These are phyloP conservation scores for Allomyces macrogynus DNA, from an alignment of 192 early-diverging fungal genomes.

Conservation along the genomic window DNA sequence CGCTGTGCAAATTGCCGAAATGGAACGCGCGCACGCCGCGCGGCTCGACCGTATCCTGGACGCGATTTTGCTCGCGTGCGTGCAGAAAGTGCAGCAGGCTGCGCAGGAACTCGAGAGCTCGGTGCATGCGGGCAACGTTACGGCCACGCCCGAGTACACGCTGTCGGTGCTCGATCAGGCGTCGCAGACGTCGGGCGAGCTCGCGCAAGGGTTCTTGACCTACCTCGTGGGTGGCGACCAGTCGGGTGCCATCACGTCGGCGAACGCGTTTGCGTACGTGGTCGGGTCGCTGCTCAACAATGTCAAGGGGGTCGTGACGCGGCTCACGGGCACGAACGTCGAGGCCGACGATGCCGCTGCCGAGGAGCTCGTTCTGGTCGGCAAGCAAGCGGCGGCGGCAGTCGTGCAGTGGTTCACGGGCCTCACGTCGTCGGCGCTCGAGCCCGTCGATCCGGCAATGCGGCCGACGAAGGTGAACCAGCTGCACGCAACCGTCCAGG, in stretches of 20 bases:
- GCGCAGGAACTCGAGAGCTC: slow-evolving; percentile 70
- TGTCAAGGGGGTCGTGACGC: slow-evolving; percentile 64
- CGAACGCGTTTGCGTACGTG: slow-evolving; percentile 59
- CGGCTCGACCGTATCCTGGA: slow-evolving; percentile 62
- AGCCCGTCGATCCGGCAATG: slow-evolving; percentile 33
- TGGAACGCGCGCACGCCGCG: slow-evolving; percentile 38
- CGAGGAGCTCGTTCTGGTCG: slow-evolving; percentile 53
- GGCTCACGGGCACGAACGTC: slow-evolving; percentile 23
- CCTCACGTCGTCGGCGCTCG: slow-evolving; percentile 56
- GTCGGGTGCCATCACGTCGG: slow-evolving; percentile 58
- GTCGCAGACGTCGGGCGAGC: slow-evolving; percentile 40
- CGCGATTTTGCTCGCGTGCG: slow-evolving; percentile 66
- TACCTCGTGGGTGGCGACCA: slow-evolving; percentile 49
- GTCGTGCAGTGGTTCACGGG: slow-evolving; percentile 66
- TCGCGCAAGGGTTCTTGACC: slow-evolving; percentile 9
- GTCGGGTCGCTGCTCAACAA: slow-evolving; percentile 65
- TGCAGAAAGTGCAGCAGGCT: slow-evolving; percentile 71
- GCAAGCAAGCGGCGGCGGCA: slow-evolving; percentile 41
- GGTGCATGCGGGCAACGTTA: slow-evolving; percentile 61
- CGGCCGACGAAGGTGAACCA: slow-evolving; percentile 54
- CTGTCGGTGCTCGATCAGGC: slow-evolving; percentile 79
- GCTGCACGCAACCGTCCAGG: slow-evolving; percentile 53
- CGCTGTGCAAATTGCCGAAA: slow-evolving; percentile 29
- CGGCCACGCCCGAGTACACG: slow-evolving; percentile 75
- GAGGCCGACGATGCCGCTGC: slow-evolving; percentile 50